Percentiles rank a stretch among this genome's conserved stretches.
Conservation (phyloP, 2,329 filamentous ascomycete species). For the Hymenoscyphus occultus region DNA sequence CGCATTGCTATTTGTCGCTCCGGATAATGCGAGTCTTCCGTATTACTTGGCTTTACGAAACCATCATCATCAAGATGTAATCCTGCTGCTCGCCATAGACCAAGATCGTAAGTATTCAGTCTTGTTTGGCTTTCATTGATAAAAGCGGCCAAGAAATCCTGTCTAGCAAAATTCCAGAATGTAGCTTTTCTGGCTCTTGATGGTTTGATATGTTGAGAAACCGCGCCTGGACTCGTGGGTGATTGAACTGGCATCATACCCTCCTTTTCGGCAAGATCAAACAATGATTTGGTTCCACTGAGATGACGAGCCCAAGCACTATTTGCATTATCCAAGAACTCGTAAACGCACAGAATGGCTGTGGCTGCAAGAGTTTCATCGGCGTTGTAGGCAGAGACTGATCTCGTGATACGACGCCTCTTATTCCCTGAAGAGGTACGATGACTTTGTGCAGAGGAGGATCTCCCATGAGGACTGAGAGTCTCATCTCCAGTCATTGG, state of each 20-base stretch:
- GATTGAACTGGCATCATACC: constrained; percentile 44
- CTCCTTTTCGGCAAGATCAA: constrained; percentile 52
- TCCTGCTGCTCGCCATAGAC: constrained; percentile 62
- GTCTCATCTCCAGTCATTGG: constrained; percentile 26
- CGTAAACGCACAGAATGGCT: constrained; percentile 65
- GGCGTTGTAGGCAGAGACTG: constrained; percentile 42
- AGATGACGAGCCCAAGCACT: constrained; percentile 63
- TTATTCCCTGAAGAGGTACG: constrained; percentile 33
- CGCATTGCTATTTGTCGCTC: constrained; percentile 49
- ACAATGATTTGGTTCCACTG: constrained; percentile 61
- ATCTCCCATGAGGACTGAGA: constrained; percentile 28
- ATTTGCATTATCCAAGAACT: constrained; percentile 63
- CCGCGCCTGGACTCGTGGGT: constrained; percentile 37
- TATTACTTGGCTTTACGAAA: constrained; percentile 46
- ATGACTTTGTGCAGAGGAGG: constrained; percentile 25
- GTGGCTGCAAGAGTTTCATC: constrained; percentile 64
- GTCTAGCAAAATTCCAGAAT: constrained; percentile 66
- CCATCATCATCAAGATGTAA: constrained; percentile 54
- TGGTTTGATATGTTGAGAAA: constrained; percentile 37
- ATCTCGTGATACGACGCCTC: constrained; percentile 44
- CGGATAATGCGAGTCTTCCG: constrained; percentile 39
- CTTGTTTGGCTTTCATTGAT: constrained; percentile 60
- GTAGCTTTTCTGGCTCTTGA: constrained; percentile 56
- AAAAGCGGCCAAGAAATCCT: constrained; percentile 63
- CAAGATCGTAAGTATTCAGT: constrained; percentile 59